Conservation (phyloP, 768 basidiomycete species). For the Leccinum subgranulosum region DNA sequence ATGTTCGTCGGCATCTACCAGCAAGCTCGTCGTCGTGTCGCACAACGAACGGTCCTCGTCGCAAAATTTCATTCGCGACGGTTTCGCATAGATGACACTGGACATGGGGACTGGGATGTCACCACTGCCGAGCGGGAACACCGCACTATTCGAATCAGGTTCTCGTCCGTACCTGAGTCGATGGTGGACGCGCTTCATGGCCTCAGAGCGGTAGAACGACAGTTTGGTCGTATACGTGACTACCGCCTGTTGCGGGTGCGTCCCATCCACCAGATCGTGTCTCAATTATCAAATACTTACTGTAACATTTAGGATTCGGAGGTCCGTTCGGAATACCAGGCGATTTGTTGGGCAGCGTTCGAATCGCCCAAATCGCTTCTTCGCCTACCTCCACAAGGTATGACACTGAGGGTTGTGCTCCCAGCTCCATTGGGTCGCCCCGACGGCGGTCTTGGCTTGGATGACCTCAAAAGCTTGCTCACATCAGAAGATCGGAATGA, state of each 20-base stretch:
- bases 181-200: conserved; percentile 51
- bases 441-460: conserved; percentile 34
- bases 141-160: conserved; percentile 38
- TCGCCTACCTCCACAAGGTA: conserved; percentile 33
- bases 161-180: conserved; percentile 39
- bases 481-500: conserved; percentile 8
- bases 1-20: conserved; percentile 19
- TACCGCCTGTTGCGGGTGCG: conserved; percentile 42
- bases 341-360: conserved; percentile 44
- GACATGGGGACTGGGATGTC: conserved; percentile 17
- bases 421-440: conserved; percentile 19
- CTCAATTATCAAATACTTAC: conserved; percentile 2
- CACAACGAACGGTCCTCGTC: neutral
- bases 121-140: conserved; percentile 5
- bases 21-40: conserved; percentile 4
- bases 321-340: conserved; percentile 40
- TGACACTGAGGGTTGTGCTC: conserved; percentile 28
- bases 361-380: conserved; percentile 39
- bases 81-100: conserved; percentile 25
- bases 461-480: conserved; percentile 30
- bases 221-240: conserved; percentile 48
- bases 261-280: conserved; percentile 5
- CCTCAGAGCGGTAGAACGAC: conserved; percentile 53
- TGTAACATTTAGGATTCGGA: conserved; percentile 43
- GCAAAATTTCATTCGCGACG: conserved; percentile 4